Evolutionary conservation across 2,329 filamentous ascomycete genomes (phyloP).

Genomic region (Ceratocystis albifundus): DNA sequence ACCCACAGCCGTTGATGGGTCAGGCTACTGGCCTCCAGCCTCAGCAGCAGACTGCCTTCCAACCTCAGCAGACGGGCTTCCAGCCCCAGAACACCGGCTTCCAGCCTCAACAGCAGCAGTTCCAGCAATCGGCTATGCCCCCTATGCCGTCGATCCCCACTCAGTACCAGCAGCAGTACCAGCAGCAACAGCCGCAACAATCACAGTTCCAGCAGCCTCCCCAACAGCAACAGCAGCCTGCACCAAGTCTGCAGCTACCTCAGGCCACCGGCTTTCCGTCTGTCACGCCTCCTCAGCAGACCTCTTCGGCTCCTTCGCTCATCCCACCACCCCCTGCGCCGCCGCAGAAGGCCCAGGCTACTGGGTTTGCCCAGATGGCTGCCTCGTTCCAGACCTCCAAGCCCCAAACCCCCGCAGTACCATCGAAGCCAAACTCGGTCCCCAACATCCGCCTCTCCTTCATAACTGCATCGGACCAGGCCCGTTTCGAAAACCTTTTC

Average conservation of each 20-base stretch:
- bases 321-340: slow-evolving; percentile 43
- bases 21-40: slow-evolving; percentile 31
- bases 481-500: slow-evolving; percentile 95
- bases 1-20: slow-evolving; percentile 49
- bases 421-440: slow-evolving; percentile 58
- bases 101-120: slow-evolving; percentile 41
- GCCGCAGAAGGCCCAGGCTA: slow-evolving; percentile 53
- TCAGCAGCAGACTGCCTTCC: slow-evolving; percentile 20
- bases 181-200: slow-evolving; percentile 39
- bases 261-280: slow-evolving; percentile 37
- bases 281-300: slow-evolving; percentile 41
- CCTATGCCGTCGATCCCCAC: slow-evolving; percentile 49
- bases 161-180: slow-evolving; percentile 48
- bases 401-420: slow-evolving; percentile 34
- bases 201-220: slow-evolving; percentile 34
- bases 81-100: slow-evolving; percentile 18
- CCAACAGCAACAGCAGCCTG: slow-evolving; percentile 33
- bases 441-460: slow-evolving; percentile 91
- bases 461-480: slow-evolving; percentile 86
- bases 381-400: slow-evolving; percentile 50
- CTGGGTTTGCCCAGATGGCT: slow-evolving; percentile 55
- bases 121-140: slow-evolving; percentile 45
- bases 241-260: slow-evolving; percentile 34
- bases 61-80: slow-evolving; percentile 20
- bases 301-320: slow-evolving; percentile 31